Evolutionary conservation across 306 rosid genomes (phyloP).

Genomic region (Castanea mollissima): DNA sequence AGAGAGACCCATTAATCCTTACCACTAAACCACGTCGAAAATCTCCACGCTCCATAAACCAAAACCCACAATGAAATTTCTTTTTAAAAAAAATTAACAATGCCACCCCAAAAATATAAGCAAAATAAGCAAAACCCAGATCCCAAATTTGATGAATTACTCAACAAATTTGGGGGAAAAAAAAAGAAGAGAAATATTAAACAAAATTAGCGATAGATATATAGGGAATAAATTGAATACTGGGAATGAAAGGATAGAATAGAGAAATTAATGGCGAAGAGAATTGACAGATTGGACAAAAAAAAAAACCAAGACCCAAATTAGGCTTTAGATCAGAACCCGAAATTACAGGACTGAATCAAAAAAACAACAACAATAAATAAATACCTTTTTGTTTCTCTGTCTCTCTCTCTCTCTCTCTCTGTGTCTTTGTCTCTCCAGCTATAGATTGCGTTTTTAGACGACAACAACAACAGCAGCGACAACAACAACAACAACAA

Average conservation of each 20-base stretch:
- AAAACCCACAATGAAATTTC: not conserved
- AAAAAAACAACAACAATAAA: not conserved
- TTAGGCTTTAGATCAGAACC: slow-evolving; percentile 25
- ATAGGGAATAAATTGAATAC: not conserved
- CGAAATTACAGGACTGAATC: slow-evolving; percentile 19
- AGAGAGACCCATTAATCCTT: slow-evolving; percentile 15
- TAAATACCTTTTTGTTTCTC: not conserved
- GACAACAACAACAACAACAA: no score
- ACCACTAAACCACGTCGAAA: slow-evolving; percentile 52
- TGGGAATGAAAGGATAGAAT: no score
- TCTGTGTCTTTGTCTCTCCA: not conserved
- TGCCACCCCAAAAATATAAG: not conserved
- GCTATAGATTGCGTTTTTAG: not conserved
- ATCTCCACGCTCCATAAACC: slow-evolving; percentile 49
- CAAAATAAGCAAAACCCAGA: slow-evolving; percentile 19
- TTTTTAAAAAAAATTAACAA: not conserved
- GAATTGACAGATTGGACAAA: slow-evolving; percentile 5
- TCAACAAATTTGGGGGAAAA: not conserved
- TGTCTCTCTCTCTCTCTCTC: not conserved
- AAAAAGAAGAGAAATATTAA: not conserved
- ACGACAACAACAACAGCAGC: no score
- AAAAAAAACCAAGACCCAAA: slow-evolving; percentile 1
- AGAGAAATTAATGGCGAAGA: not conserved
- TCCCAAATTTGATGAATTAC: slow-evolving; percentile 30
- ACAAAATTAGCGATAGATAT: not conserved